Percentiles rank a stretch among this genome's conserved stretches.
phyloP scores from a whole-genome alignment of 176 grass and related monocot genomes.

The Tuctoria greenei region DNA sequence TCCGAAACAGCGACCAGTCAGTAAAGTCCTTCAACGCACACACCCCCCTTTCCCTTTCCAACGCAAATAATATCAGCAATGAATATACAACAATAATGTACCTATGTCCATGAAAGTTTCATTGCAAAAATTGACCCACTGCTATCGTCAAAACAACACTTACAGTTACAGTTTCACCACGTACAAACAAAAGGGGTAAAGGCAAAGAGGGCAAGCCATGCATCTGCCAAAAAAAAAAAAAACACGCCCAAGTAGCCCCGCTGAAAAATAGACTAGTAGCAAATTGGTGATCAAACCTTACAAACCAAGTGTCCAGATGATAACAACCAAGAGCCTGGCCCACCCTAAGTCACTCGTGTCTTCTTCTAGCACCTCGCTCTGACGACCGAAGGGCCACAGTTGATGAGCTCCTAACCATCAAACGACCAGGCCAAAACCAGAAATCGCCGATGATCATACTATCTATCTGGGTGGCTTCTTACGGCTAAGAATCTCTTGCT shows the following conservation, averaged over 20 bases:
- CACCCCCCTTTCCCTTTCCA: constrained; percentile 15
- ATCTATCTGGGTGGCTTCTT: constrained; percentile 67
- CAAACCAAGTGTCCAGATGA: constrained; percentile 21
- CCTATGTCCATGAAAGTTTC: constrained; percentile 20
- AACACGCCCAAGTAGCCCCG: constrained; percentile 39
- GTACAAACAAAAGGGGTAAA: constrained; percentile 28
- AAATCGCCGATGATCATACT: not conserved
- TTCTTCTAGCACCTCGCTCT: constrained; percentile 18
- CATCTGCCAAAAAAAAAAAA: constrained; percentile 44
- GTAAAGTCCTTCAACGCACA: constrained; percentile 13
- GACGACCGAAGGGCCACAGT: not conserved
- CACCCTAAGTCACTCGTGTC: constrained; percentile 9
- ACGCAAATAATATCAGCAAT: constrained; percentile 48
- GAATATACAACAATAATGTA: constrained; percentile 55
- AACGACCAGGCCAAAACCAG: not conserved
- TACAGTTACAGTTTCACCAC: constrained; percentile 28
- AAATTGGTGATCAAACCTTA: constrained; percentile 42
- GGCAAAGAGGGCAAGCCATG: constrained; percentile 40
- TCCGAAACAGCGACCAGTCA: not conserved
- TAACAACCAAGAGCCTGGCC: constrained; percentile 2
- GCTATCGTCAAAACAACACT: constrained; percentile 44
- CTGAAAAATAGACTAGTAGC: constrained; percentile 29
- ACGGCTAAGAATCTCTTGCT: constrained; percentile 90
- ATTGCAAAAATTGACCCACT: constrained; percentile 21
- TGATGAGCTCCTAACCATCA: constrained; percentile 4